Evolutionary conservation across 176 grass and related monocot genomes (phyloP), one percentile per base, ranked within the genome.

Genomic region (Chloris gayana): DNA sequence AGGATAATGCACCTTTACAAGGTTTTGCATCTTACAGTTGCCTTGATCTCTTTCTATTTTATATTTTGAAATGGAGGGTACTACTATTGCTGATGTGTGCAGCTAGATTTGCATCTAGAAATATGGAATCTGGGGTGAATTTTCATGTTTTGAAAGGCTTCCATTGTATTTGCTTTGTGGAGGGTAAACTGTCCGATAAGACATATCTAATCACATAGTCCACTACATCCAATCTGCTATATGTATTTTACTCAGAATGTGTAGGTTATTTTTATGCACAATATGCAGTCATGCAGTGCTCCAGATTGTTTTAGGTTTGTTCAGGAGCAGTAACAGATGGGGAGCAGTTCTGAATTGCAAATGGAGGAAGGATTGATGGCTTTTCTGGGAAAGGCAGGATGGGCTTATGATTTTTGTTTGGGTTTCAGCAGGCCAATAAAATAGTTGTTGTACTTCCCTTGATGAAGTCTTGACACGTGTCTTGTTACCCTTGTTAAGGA

Each of bases 1-100:
- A 94, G 74, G 86, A 86, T 94, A 90, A 81, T 98, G 64, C 86
- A 89, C 59, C 72, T 88, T 46, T 98, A 98, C 82, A 89, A 94
- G 95, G 95, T 98, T 83, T 87, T 87, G 86, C 47, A 44, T 18
- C 61, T 94, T 14, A 73, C 47, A 65, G 75, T 54, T 73, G 7
- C 51, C 37, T 51, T 74, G 58, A 3, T 57, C 15, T n/a, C n/a
- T 46, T 22, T 75, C 58, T 82, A n/a, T 54, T 22, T 54, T 22
- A 69, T 54, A 62, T 82, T 89, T 59, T 86, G 51, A 77, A 72
- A 72, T 79, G 9, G 51, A 80, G 59, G 21, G 6, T 80, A n/a
- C 37, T 44, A 46, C 57, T 83, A 51, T 75, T 77, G 64, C 65
- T 14, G 60, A 72, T 67, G 39, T 8, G 5, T 7, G 27, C 70